Base-by-base conservation (phyloP, 2,329 filamentous ascomycete species). In the Botrytis squamosa region DNA sequence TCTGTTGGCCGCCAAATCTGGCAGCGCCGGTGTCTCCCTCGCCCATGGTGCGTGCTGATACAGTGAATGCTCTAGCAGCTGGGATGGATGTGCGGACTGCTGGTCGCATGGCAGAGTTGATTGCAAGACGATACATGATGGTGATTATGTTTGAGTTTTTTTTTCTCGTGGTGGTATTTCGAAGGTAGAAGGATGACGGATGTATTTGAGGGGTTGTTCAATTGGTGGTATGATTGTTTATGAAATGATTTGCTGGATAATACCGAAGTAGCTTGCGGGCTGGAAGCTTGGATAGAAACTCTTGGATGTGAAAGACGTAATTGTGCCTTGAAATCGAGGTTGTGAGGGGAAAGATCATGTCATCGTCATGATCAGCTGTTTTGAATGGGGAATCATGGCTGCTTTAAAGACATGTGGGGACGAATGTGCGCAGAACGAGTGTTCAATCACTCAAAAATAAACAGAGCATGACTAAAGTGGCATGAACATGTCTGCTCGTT, bases 111-210 rank as follows among this genome's bases (percentile, higher is more conserved):
- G 89, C 86, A 81, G 87, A 85, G 80, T 86, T 82, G 78, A 85
- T 81, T 76, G 86, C 85, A 80, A 86, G 83, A 82, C 91, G 90
- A 81, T 93, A 87, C 92, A 95, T 94, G 73, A 77, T 87, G 80
- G 71, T 67, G 74, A 68, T 77, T 74, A 55, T 60, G 16, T 33
- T 72, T 70, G 44, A 65, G 64, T 9, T 29, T 14, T 68, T 55
- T 40, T 14, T 68, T 44, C 33, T 38, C 18, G 57, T 63, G 25
- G 25, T 59, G 42, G 44, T 65, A 22, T 62, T 52, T 14, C 52
- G 18, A 57, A 52, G 55, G 46, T 73, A 33, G 70, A 42, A 10
- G 29, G n/a, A 46, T 52, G 25, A 12, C 18, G 36, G 46, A 71
- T 75, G 76, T 73, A 40, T 73, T 75, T 74, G 75, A 77, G 76